Evolutionary conservation across 345 rosid genomes (phyloP).

Genomic region (Salix udensis): DNA sequence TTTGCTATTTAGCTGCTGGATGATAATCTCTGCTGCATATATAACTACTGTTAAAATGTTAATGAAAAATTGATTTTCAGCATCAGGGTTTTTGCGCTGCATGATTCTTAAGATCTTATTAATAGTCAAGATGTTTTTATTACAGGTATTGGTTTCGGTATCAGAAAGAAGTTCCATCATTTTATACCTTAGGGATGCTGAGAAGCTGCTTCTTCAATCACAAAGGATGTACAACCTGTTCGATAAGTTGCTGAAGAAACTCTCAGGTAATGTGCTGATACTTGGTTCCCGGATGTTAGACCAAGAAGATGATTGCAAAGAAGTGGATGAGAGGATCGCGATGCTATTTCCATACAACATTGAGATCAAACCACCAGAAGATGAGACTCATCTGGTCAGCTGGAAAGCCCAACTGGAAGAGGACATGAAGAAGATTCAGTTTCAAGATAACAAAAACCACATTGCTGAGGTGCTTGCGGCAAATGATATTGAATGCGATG

Average conservation of each 20-base stretch:
- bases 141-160: conserved; percentile 66
- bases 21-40: not conserved
- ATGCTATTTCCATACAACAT: conserved; percentile 72
- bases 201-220: conserved; percentile 75
- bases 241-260: conserved; percentile 56
- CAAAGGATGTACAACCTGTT: conserved; percentile 62
- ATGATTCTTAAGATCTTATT: not conserved
- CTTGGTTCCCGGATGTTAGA: conserved; percentile 79
- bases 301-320: conserved; percentile 52
- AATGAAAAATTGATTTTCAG: not conserved
- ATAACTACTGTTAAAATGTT: not conserved
- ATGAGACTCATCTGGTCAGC: conserved; percentile 60
- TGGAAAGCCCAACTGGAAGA: conserved; percentile 85
- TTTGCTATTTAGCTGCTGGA: not conserved
- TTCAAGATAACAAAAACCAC: conserved; percentile 88
- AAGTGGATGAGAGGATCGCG: conserved; percentile 50
- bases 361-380: conserved; percentile 73
- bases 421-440: conserved; percentile 75
- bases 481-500: conserved; percentile 88
- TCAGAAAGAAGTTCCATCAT: conserved; percentile 59
- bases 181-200: conserved; percentile 76
- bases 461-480: conserved; percentile 89
- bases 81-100: not conserved
- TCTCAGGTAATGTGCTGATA: conserved; percentile 69
- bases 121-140: conserved; percentile 5